Percentiles rank a stretch among this genome's conserved stretches.
phyloP scores from a whole-genome alignment of 2,329 filamentous ascomycete species.

The Hymenoscyphus fructigenus region DNA sequence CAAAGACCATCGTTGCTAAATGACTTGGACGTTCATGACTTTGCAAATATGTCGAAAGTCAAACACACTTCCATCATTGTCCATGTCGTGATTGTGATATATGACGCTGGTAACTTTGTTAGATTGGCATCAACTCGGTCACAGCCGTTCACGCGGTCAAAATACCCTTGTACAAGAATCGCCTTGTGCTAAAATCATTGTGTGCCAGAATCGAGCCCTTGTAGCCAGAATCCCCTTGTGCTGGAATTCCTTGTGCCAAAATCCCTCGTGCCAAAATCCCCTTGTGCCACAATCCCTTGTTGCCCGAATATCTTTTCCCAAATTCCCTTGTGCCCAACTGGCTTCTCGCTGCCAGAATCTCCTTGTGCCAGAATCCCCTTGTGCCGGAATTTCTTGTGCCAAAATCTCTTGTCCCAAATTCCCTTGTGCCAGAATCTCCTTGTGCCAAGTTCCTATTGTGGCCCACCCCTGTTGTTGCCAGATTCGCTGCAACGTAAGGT shows the following conservation, averaged over 20 bases:
- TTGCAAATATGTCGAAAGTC: no score
- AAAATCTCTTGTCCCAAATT: no score
- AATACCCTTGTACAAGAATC: slow-evolving; percentile 1
- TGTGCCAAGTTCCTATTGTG: no score
- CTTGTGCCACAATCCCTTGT: background rate
- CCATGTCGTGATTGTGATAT: no score
- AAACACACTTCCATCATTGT: no score
- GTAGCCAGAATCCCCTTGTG: background rate
- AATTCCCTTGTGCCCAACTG: no score
- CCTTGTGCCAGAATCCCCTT: background rate
- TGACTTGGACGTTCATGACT: no score
- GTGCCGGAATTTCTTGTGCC: no score
- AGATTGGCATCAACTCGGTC: no score
- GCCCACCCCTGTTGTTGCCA: background rate
- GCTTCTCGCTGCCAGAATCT: background rate
- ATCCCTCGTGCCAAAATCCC: background rate
- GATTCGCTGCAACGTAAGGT: background rate
- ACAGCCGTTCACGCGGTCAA: background rate
- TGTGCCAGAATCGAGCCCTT: background rate
- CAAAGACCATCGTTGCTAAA: no score
- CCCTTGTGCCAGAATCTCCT: no score
- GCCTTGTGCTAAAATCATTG: background rate
- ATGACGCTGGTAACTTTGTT: background rate
- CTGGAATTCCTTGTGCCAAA: background rate
- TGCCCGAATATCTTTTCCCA: background rate